Evolutionary conservation across 768 basidiomycete species (phyloP).

Genomic region (Leccinum olivaceopallidum): DNA sequence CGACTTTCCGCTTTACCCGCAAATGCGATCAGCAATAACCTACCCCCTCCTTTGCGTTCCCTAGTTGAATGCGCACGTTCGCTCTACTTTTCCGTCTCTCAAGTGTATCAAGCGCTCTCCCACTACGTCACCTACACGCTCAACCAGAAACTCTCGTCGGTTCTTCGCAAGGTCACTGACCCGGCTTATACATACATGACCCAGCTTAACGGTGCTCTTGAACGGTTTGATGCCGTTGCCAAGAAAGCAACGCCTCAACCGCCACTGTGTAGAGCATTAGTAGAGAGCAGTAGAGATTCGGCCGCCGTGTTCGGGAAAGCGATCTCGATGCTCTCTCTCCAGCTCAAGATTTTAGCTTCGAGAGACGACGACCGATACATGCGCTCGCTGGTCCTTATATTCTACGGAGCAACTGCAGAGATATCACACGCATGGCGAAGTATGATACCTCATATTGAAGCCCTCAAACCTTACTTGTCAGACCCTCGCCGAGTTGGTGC

Average conservation of each 20-base stretch:
- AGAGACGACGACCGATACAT: constrained; percentile 86
- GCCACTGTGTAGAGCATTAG: constrained; percentile 68
- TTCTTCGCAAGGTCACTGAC: constrained; percentile 82
- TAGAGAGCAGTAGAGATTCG: constrained; percentile 83
- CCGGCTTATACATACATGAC: constrained; percentile 81
- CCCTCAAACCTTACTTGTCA: constrained; percentile 63
- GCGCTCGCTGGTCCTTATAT: constrained; percentile 79
- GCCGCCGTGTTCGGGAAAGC: constrained; percentile 85
- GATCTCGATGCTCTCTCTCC: constrained; percentile 77
- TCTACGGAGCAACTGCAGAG: constrained; percentile 90
- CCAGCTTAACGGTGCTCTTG: constrained; percentile 83
- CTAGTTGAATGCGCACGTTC: constrained; percentile 90
- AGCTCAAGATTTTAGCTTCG: constrained; percentile 73
- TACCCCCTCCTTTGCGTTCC: constrained; percentile 67
- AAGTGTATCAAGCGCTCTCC: constrained; percentile 85
- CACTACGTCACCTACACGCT: constrained; percentile 84
- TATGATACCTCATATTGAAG: constrained; percentile 69
- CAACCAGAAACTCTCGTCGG: constrained; percentile 78
- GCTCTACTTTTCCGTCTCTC: constrained; percentile 88
- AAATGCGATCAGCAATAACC: constrained; percentile 56
- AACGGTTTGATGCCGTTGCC: constrained; percentile 85
- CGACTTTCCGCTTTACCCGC: constrained; percentile 79
- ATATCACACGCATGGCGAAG: constrained; percentile 82
- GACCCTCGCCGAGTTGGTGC: constrained; percentile 41
- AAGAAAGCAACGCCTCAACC: constrained; percentile 69